phyloP scores from a whole-genome alignment of 306 rosid genomes.

The Medicago truncatula region DNA sequence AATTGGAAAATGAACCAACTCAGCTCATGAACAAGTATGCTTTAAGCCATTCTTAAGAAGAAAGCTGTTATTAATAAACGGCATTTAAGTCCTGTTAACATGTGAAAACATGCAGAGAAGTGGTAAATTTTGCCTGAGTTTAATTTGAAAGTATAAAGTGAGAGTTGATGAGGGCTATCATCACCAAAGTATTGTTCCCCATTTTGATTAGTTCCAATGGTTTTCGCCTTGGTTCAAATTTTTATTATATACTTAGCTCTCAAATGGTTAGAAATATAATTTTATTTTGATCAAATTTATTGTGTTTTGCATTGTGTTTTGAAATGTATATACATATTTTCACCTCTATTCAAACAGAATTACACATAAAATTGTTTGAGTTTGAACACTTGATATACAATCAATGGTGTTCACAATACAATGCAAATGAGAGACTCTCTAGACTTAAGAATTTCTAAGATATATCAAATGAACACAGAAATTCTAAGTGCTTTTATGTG shows the following conservation, averaged over 20 bases:
- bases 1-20: conserved; percentile 43
- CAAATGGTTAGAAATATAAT: background rate
- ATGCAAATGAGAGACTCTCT: no score
- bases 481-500: no score
- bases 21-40: conserved; percentile 45
- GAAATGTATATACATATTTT: no score
- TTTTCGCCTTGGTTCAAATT: conserved; percentile 1
- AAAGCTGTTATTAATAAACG: conserved; percentile 25
- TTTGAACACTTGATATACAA: no score
- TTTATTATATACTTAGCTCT: background rate
- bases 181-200: conserved; percentile 25
- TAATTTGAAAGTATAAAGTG: conserved; percentile 1
- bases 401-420: no score
- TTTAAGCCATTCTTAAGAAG: conserved; percentile 21
- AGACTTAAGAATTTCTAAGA: no score
- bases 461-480: no score
- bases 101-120: background rate
- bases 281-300: background rate
- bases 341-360: no score
- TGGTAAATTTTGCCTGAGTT: conserved; percentile 9
- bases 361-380: no score
- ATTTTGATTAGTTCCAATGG: background rate
- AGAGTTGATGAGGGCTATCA: background rate
- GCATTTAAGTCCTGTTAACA: background rate
- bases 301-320: no score